Evolutionary conservation across 495 filamentous ascomycete genomes (phyloP).

Genomic region (Neurospora africana): DNA sequence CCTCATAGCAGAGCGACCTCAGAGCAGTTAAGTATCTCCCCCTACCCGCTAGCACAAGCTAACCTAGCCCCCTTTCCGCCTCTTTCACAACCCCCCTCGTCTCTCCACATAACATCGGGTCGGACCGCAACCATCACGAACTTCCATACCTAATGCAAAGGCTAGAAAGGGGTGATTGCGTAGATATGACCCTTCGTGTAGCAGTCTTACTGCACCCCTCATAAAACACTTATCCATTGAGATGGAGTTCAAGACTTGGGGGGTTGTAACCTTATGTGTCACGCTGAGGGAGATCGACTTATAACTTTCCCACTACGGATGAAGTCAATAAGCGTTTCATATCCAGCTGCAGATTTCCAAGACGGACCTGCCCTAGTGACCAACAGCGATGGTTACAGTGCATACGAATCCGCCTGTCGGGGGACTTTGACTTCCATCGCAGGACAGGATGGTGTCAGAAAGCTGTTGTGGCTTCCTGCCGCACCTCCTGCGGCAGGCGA

Average conservation of each 20-base stretch:
- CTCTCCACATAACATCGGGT: not conserved
- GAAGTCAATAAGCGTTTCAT: not conserved
- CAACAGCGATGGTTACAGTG: not conserved
- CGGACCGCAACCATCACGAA: not conserved
- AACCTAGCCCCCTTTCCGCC: not conserved
- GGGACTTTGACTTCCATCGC: no score
- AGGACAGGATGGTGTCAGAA: no score
- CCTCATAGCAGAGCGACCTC: not conserved
- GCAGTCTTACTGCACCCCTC: not conserved
- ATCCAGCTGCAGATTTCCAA: not conserved
- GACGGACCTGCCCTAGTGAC: not conserved
- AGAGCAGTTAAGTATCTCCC: not conserved
- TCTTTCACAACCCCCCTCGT: not conserved
- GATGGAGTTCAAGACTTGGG: not conserved
- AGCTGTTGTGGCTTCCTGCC: no score
- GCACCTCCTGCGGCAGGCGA: no score
- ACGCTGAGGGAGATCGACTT: not conserved
- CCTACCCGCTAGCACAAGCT: not conserved
- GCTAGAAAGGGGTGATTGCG: not conserved
- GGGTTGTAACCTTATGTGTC: not conserved
- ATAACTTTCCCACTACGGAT: not conserved
- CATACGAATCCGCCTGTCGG: not conserved
- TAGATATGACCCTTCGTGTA: not conserved
- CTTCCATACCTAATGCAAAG: not conserved
- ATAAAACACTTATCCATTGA: not conserved